These are phyloP conservation scores for Colletotrichum tabaci DNA, from an alignment of 2,329 filamentous ascomycete genomes.

Conservation along the genomic window DNA sequence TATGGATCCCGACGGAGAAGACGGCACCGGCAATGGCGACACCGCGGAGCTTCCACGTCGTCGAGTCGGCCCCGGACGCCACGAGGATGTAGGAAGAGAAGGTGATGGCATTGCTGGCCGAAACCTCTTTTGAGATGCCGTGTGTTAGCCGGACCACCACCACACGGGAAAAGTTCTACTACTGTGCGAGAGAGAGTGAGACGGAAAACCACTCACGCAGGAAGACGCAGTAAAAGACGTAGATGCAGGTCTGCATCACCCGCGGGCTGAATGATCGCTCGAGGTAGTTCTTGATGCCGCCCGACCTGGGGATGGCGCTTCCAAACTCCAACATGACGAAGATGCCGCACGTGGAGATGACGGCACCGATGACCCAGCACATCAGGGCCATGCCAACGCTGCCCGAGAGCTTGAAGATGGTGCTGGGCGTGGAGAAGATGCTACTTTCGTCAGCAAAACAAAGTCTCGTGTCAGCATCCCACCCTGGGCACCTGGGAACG, in stretches of 20 bases:
- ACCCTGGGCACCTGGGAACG: not conserved
- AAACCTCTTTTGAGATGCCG: conserved; percentile 27
- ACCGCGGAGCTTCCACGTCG: conserved; percentile 34
- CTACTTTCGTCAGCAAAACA: conserved; percentile 21
- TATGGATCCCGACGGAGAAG: conserved; percentile 34
- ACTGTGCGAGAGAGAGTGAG: no score
- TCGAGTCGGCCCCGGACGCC: conserved; percentile 26
- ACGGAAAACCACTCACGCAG: conserved; percentile 25
- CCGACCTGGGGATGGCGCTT: conserved; percentile 42
- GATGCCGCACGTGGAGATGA: conserved; percentile 45
- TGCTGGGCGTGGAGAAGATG: conserved; percentile 46
- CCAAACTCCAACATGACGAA: conserved; percentile 47
- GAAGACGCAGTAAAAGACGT: conserved; percentile 46
- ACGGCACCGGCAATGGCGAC: conserved; percentile 32
- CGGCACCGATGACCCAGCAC: conserved; percentile 45
- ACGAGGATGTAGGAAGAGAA: conserved; percentile 38
- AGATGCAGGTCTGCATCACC: conserved; percentile 45
- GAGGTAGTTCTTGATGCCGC: conserved; percentile 47
- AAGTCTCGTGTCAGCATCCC: no score
- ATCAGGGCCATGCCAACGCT: conserved; percentile 47
- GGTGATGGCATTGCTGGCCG: conserved; percentile 37
- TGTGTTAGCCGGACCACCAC: not conserved
- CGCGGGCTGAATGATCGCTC: conserved; percentile 44
- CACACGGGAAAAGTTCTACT: no score
- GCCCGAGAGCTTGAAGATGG: conserved; percentile 44